Evolutionary conservation across 2,329 filamentous ascomycete species (phyloP).

Genomic region (Fusarium sp.): DNA sequence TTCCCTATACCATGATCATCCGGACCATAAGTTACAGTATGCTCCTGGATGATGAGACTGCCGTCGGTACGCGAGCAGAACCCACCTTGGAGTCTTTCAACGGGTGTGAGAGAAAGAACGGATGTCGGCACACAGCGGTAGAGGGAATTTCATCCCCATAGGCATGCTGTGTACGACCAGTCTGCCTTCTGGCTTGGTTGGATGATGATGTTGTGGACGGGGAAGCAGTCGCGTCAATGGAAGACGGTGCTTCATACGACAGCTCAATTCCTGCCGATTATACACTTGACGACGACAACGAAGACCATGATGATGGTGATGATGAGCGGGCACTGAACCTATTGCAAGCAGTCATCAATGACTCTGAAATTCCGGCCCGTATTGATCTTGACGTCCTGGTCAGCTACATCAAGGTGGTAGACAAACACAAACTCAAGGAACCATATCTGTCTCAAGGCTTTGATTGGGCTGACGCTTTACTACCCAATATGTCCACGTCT

Average conservation of each 20-base stretch:
- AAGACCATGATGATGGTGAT: too few relatives aligned
- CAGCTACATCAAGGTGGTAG: too few relatives aligned
- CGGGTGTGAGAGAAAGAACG: not conserved
- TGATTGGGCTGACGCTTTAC: too few relatives aligned
- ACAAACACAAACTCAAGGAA: too few relatives aligned
- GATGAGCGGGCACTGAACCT: too few relatives aligned
- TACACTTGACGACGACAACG: too few relatives aligned
- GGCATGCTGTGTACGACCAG: not conserved
- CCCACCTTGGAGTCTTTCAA: not conserved
- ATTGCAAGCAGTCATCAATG: too few relatives aligned
- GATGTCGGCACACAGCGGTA: not conserved
- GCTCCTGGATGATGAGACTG: not conserved
- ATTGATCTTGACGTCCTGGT: too few relatives aligned
- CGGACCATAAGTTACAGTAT: not conserved
- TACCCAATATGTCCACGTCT: too few relatives aligned
- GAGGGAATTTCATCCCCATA: not conserved
- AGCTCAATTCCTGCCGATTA: too few relatives aligned
- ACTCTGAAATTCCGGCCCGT: too few relatives aligned
- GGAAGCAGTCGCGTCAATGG: fast-evolving
- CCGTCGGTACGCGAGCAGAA: not conserved
- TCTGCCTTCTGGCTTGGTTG: not conserved
- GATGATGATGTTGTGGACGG: fast-evolving
- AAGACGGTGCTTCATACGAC: not conserved
- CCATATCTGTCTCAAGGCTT: too few relatives aligned
- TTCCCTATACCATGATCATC: not conserved